A percentile compares a stretch with the other conserved stretches of the same genome.
phyloP scores from a whole-genome alignment of 164 flowering plant genomes.

The Hamamelis virginiana region DNA sequence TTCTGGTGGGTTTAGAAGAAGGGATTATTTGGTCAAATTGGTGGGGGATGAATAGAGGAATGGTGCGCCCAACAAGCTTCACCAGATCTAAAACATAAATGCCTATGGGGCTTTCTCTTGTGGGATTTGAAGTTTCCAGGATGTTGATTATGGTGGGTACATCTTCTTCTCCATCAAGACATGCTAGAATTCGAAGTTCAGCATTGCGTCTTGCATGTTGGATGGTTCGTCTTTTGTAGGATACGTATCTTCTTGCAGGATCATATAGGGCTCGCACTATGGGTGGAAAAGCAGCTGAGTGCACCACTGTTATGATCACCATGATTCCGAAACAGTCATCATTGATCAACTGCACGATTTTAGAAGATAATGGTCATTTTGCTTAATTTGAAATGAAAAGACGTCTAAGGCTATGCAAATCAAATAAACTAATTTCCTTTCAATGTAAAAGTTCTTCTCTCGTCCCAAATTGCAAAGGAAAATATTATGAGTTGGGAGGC shows the following conservation, averaged over 20 bases:
- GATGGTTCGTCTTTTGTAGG: slow-evolving; percentile 22
- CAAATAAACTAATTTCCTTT: too few relatives aligned
- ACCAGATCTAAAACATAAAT: slow-evolving; percentile 35
- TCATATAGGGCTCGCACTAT: slow-evolving; percentile 24
- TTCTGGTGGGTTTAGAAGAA: not conserved
- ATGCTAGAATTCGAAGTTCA: slow-evolving; percentile 32
- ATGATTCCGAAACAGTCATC: slow-evolving; percentile 1
- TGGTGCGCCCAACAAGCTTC: slow-evolving; percentile 33
- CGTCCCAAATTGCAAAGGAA: too few relatives aligned
- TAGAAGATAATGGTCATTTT: not conserved
- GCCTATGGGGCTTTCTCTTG: slow-evolving; percentile 26
- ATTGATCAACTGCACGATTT: not conserved
- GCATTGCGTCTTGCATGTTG: slow-evolving; percentile 11
- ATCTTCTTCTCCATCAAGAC: slow-evolving; percentile 27
- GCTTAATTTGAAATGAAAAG: not conserved
- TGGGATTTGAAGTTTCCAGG: slow-evolving; percentile 34
- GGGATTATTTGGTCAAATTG: not conserved
- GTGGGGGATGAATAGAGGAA: slow-evolving; percentile 29
- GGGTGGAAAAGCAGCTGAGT: slow-evolving; percentile 2
- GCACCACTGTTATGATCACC: not conserved
- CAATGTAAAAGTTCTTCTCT: too few relatives aligned
- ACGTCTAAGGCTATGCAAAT: too few relatives aligned
- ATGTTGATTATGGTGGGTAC: slow-evolving; percentile 29
- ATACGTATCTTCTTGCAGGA: slow-evolving; percentile 27
- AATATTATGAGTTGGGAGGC: too few relatives aligned